Evolutionary conservation across 805 yeast species (phyloP), one percentile per base, ranked within the genome.

Genomic region (Clavispora phyllophila): DNA sequence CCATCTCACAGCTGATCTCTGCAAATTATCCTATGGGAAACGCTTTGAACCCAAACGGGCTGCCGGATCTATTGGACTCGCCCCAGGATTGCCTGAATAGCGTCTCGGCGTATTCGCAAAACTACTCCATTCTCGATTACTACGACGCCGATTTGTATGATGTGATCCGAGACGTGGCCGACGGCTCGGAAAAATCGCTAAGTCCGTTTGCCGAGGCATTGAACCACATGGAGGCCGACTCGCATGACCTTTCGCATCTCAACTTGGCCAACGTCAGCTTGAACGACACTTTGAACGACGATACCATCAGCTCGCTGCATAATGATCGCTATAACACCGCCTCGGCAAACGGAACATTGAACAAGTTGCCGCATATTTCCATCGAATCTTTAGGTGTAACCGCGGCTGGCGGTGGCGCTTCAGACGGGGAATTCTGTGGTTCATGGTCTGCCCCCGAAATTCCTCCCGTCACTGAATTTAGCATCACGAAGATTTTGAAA

Each of bases 51-150:
- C 39, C 39, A 13, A 20, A 20, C 13, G 28, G 19, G 14, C 19
- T 35, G 19, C 26, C 32, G 6, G 24, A 19, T 17, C 24, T 20
- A 12, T n/a, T 20, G 24, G 36, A 14, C 10, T 33, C 25, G 14
- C 25, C 36, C 14, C 8, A 19, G 9, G 24, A 19, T 4, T 20
- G 26, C 19, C 37, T 22, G 15, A 17, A 15, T n/a, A 26, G 54
- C 12, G 65, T 58, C 1, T 65, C 71, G 9, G 53, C 54, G 7
- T 56, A 57, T 44, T 66, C 73, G 7, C 52, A 59, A 34, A 66
- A 59, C 51, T 67, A 63, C 47, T 67, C 73, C 13, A 44, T 70
- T 14, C 53, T 70, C 19, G 70, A 68, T 42, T 62, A 58, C 44
- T 70, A 70, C 43, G 67, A 53, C 19, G 43, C 39, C 15, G 65